These are phyloP conservation scores for Fusarium buxicola DNA, from an alignment of 2,329 filamentous ascomycete species.

Conservation along the genomic window DNA sequence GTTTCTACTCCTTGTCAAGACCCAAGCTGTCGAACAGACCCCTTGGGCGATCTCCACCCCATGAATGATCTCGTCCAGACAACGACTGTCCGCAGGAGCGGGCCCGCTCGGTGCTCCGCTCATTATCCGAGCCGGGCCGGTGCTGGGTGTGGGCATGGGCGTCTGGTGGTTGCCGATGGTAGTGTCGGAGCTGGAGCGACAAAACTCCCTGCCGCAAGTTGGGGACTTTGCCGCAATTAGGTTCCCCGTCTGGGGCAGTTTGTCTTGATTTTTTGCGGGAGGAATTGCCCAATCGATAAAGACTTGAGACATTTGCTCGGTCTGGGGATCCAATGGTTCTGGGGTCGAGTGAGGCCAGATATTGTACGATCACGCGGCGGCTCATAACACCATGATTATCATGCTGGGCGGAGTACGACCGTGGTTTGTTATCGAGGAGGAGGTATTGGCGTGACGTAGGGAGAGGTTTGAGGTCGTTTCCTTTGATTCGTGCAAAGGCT, in stretches of 20 bases:
- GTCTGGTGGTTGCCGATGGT: slow-evolving; percentile 28
- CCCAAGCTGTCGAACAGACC: slow-evolving; percentile 19
- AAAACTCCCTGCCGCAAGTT: slow-evolving; percentile 22
- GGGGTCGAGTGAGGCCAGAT: slow-evolving; percentile 13
- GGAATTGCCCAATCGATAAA: slow-evolving; percentile 27
- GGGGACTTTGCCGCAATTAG: slow-evolving; percentile 33
- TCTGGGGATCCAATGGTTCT: slow-evolving; percentile 3
- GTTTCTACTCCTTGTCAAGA: slow-evolving; percentile 27
- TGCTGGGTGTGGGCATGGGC: slow-evolving; percentile 16
- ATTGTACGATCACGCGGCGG: slow-evolving; percentile 15
- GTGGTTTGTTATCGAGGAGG: slow-evolving; percentile 2
- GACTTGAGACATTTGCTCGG: slow-evolving; percentile 19
- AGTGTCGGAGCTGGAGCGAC: slow-evolving; percentile 35
- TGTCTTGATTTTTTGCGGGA: slow-evolving; percentile 20
- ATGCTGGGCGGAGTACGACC: background rate
- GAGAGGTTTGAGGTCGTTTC: background rate
- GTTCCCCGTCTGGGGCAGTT: slow-evolving; percentile 26
- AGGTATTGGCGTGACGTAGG: slow-evolving; percentile 1
- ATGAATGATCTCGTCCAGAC: slow-evolving; percentile 10
- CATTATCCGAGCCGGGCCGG: slow-evolving; percentile 46
- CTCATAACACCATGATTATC: slow-evolving; percentile 2
- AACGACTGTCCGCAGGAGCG: slow-evolving; percentile 13
- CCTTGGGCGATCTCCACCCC: slow-evolving; percentile 26
- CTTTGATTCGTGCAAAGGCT: slow-evolving; percentile 1
- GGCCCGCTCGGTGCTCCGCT: slow-evolving; percentile 43